Conservation (phyloP, 2,329 filamentous ascomycete genomes). For the Diaporthe longicolla region DNA sequence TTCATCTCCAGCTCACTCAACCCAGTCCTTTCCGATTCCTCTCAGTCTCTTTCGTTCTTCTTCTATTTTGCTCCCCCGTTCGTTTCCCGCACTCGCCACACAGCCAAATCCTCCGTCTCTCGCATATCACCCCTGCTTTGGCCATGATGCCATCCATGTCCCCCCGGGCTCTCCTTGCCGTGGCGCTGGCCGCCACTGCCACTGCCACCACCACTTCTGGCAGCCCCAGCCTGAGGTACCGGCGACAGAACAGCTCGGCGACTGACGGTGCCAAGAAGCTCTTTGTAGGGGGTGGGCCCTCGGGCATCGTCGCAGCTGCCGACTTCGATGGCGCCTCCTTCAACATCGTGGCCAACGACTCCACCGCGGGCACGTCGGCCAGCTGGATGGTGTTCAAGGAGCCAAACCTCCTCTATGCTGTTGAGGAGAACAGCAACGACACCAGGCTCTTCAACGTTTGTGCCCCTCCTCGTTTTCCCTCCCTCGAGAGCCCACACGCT, state of each 20-base stretch:
- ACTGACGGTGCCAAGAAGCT: conserved; percentile 49
- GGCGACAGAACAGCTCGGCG: conserved; percentile 13
- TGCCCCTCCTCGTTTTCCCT: not conserved
- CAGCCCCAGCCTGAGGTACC: not conserved
- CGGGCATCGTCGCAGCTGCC: conserved; percentile 57
- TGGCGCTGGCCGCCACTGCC: conserved; percentile 24
- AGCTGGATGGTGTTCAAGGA: conserved; percentile 62
- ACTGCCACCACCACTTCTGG: not conserved
- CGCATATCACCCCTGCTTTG: not conserved
- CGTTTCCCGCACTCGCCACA: not conserved
- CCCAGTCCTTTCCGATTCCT: conserved; percentile 23
- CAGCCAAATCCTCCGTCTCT: not conserved
- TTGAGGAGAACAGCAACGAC: conserved; percentile 61
- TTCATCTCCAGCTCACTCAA: not conserved
- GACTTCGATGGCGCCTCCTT: conserved; percentile 59
- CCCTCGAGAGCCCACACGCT: not conserved
- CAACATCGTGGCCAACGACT: conserved; percentile 54
- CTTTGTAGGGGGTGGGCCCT: conserved; percentile 55
- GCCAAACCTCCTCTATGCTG: conserved; percentile 60
- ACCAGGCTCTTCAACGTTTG: conserved; percentile 56
- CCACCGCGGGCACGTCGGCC: conserved; percentile 50
- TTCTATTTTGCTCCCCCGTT: not conserved
- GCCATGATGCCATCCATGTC: conserved; percentile 10
- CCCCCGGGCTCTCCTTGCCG: not conserved
- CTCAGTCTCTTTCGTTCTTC: conserved; percentile 14